Evolutionary conservation across 495 filamentous ascomycete species (phyloP), one percentile per base, ranked within the genome.

Genomic region (Venustampulla echinocandica): DNA sequence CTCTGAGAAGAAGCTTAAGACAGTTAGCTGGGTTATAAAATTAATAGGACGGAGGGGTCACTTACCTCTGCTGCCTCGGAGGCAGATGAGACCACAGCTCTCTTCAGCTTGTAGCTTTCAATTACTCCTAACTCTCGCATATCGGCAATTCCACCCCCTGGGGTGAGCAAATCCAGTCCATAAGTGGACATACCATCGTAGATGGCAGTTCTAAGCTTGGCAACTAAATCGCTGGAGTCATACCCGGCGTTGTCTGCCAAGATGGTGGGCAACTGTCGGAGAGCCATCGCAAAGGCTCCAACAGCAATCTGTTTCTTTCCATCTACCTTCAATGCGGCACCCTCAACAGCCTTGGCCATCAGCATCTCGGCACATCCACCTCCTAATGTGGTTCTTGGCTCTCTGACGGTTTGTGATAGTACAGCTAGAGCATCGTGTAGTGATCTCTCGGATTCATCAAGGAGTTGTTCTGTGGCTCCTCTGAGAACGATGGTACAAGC

Each of bases 101-200:
- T 83, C 77, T 98, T 98, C 62, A 98, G 68, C 73, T 98, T 97
- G 73, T 96, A 98, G 59, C 88, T 94, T 69, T 98, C 92, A 59
- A 98, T 84, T 13, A 98, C 89, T 18, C 92, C 93, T 44, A 93
- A 64, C 58, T 97, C 87, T 35, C 90, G 77, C 92, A 98, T 98
- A 61, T 98, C 90, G 5, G 89, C 77, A 62, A 98, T 90, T 27
- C 88, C 88, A 35, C 93, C 93, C 22, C 90, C 90, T 3, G 90
- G 88, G 0, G 85, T 85, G 65, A 85, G 70, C 51, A 98, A 68
- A 62, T 98, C 92, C 54, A 98, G 61, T 13, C 92, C 92, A 22
- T 90, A 93, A 46, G 79, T 92, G 34, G 80, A 87, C 81, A 93
- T 81, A 44, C 93, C 92, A 50, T 88, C 81, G 67, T 96, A 95